Evolutionary conservation across 148 eudicot species (phyloP).

Genomic region (Chenopodium formosanum): DNA sequence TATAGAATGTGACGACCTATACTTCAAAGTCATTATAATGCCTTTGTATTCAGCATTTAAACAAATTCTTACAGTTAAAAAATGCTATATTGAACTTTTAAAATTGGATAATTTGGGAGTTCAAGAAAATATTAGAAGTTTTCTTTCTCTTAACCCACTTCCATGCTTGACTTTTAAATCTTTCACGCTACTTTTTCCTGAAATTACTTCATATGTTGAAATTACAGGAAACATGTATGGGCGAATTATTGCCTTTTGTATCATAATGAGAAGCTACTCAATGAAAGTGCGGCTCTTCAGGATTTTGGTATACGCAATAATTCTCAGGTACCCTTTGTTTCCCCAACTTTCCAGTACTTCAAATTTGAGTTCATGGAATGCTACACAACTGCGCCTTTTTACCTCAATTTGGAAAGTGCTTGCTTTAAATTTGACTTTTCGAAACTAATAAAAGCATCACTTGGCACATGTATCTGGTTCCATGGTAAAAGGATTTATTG

Average conservation of each 20-base stretch:
- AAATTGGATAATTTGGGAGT: background rate
- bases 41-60: background rate
- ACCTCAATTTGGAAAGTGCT: background rate
- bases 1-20: background rate
- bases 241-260: conserved; percentile 68
- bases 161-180: background rate
- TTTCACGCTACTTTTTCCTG: background rate
- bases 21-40: background rate
- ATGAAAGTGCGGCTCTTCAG: conserved; percentile 61
- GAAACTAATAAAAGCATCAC: background rate
- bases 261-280: conserved; percentile 76
- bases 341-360: background rate
- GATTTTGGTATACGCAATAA: conserved; percentile 75
- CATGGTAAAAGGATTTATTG: background rate
- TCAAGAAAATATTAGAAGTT: too few relatives aligned
- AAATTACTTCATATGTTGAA: conserved; percentile 8
- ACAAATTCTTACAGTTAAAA: background rate
- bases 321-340: conserved; percentile 57
- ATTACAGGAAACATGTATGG: conserved; percentile 93
- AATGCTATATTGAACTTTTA: background rate
- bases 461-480: background rate
- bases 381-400: background rate
- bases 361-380: background rate
- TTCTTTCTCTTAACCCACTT: background rate
- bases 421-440: background rate